Percentiles rank a stretch among this genome's conserved stretches.
Conservation (phyloP, 2,329 filamentous ascomycete genomes). For the Didymella pomorum region DNA sequence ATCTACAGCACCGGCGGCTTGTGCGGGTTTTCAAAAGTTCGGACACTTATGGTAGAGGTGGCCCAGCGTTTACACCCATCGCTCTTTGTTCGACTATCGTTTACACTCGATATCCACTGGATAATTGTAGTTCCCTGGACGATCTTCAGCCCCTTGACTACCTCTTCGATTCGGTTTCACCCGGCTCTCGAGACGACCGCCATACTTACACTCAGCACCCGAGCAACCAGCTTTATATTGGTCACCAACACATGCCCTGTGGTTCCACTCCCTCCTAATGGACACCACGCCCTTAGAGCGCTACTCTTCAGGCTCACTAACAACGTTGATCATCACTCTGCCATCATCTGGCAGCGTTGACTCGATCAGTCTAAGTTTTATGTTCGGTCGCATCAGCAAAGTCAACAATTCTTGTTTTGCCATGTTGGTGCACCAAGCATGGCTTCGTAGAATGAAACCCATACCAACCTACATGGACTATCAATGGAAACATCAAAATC, state of each 20-base stretch:
- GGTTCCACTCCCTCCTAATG: slow-evolving; percentile 19
- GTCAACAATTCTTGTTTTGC: not conserved
- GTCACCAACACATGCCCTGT: slow-evolving; percentile 6
- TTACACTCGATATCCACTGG: slow-evolving; percentile 17
- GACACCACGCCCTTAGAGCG: slow-evolving; percentile 12
- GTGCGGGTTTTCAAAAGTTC: slow-evolving; percentile 20
- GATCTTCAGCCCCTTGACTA: not conserved
- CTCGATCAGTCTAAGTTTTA: slow-evolving; percentile 13
- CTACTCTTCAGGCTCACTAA: slow-evolving; percentile 10
- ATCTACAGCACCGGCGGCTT: slow-evolving; percentile 17
- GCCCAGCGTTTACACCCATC: slow-evolving; percentile 4
- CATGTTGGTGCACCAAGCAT: not conserved
- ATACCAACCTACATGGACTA: not conserved
- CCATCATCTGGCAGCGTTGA: slow-evolving; percentile 3
- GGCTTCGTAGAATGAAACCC: slow-evolving; percentile 7
- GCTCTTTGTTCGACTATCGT: slow-evolving; percentile 19
- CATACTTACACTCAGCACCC: slow-evolving; percentile 3
- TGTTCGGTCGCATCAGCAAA: not conserved
- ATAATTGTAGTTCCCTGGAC: slow-evolving; percentile 19
- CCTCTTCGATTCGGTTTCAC: not conserved
- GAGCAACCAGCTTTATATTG: slow-evolving; percentile 6
- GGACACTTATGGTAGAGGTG: slow-evolving; percentile 16
- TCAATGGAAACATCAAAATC: not conserved
- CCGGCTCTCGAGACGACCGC: not conserved
- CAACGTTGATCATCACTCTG: slow-evolving; percentile 17